These are phyloP conservation scores for Suillus cothurnatus DNA, from an alignment of 768 basidiomycete genomes.

Conservation along the genomic window DNA sequence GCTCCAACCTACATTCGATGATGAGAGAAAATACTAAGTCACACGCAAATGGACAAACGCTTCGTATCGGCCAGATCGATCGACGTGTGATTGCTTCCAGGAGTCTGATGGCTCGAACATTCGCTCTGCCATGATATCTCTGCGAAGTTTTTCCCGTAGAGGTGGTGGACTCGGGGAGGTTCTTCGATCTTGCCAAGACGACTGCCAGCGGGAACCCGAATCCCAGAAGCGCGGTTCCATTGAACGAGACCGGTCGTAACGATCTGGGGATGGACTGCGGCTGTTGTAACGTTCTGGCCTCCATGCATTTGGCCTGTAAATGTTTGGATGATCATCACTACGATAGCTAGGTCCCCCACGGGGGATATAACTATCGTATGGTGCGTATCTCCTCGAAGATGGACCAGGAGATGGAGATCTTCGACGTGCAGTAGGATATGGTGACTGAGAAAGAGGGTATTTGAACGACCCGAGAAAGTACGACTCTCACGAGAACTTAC, in stretches of 20 bases:
- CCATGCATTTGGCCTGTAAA: slow-evolving; percentile 45
- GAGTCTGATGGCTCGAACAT: slow-evolving; percentile 74
- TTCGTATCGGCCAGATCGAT: slow-evolving; percentile 44
- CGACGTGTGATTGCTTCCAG: slow-evolving; percentile 64
- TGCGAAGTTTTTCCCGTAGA: slow-evolving; percentile 33
- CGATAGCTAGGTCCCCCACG: slow-evolving; percentile 38
- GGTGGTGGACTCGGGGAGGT: slow-evolving; percentile 40
- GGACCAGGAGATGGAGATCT: slow-evolving; percentile 53
- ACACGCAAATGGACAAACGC: slow-evolving; percentile 36
- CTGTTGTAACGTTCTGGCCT: slow-evolving; percentile 39
- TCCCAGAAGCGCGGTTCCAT: slow-evolving; percentile 51
- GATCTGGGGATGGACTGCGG: slow-evolving; percentile 56
- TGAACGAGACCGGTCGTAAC: slow-evolving; percentile 43
- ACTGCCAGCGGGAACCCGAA: slow-evolving; percentile 44
- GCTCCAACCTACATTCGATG: slow-evolving; percentile 26
- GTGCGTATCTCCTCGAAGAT: slow-evolving; percentile 40
- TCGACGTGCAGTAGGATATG: slow-evolving; percentile 37
- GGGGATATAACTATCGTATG: slow-evolving; percentile 57
- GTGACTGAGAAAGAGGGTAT: slow-evolving; percentile 19
- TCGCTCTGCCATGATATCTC: slow-evolving; percentile 47
- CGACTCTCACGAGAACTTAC: slow-evolving; percentile 25
- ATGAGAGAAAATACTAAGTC: slow-evolving; percentile 25
- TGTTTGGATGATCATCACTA: slow-evolving; percentile 41
- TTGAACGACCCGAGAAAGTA: slow-evolving; percentile 8
- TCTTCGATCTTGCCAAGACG: slow-evolving; percentile 45